A percentile compares a stretch with the other conserved stretches of the same genome.
These are phyloP conservation scores for Clitoria ternatea DNA, from an alignment of 306 rosid genomes.

Conservation along the genomic window DNA sequence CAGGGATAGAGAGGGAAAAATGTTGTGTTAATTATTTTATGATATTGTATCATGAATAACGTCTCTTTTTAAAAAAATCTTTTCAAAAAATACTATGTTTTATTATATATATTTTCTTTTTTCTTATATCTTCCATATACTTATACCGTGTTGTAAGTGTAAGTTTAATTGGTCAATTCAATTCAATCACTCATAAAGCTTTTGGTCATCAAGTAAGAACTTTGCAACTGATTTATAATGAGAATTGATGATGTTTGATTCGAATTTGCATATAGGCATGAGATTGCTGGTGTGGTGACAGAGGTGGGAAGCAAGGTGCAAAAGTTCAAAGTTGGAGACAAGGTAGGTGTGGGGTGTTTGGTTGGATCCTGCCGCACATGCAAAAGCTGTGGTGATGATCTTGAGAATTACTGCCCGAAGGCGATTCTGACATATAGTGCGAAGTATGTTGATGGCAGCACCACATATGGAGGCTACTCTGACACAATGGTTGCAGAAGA, in stretches of 20 bases:
- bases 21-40: too few species aligned
- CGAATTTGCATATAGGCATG: slow-evolving; percentile 32
- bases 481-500: slow-evolving; percentile 43
- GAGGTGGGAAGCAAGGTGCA: slow-evolving; percentile 57
- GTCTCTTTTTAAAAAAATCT: too few species aligned
- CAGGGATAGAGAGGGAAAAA: too few species aligned
- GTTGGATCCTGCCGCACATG: slow-evolving; percentile 53
- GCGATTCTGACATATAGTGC: slow-evolving; percentile 30
- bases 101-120: too few species aligned
- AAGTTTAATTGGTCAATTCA: too few species aligned
- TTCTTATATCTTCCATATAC: too few species aligned
- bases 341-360: slow-evolving; percentile 55
- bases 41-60: too few species aligned
- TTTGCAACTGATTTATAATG: not conserved
- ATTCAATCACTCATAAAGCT: not conserved
- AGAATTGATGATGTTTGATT: not conserved
- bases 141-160: too few species aligned
- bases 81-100: too few species aligned
- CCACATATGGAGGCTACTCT: slow-evolving; percentile 62
- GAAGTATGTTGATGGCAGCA: slow-evolving; percentile 38
- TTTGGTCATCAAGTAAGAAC: not conserved
- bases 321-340: slow-evolving; percentile 56
- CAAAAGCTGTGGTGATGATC: slow-evolving; percentile 33
- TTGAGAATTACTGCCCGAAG: slow-evolving; percentile 50
- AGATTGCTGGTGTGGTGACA: slow-evolving; percentile 53